Evolutionary conservation across 2,329 filamentous ascomycete genomes (phyloP).

Genomic region (Fusarium sp.): DNA sequence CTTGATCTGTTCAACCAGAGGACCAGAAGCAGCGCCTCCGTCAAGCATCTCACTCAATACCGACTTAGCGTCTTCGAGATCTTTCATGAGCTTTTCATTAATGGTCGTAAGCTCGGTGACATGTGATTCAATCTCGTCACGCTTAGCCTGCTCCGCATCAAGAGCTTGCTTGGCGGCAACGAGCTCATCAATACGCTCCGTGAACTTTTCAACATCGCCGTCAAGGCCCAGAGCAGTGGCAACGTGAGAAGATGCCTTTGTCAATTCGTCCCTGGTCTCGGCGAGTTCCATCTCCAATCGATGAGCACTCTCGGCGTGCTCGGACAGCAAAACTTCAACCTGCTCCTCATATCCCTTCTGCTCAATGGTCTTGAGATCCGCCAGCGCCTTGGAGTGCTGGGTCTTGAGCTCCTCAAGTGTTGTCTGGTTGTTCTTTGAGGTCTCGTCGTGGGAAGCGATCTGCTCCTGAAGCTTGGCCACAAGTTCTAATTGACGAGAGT

Average conservation of each 20-base stretch:
- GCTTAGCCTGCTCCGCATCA: slow-evolving; percentile 70
- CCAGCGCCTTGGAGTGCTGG: slow-evolving; percentile 66
- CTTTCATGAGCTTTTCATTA: slow-evolving; percentile 71
- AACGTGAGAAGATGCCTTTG: slow-evolving; percentile 75
- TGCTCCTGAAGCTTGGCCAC: slow-evolving; percentile 70
- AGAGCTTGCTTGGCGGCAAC: slow-evolving; percentile 73
- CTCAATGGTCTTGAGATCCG: slow-evolving; percentile 63
- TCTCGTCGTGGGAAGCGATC: slow-evolving; percentile 71
- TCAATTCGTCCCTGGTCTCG: slow-evolving; percentile 76
- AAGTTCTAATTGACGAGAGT: slow-evolving; percentile 63
- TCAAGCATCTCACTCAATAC: slow-evolving; percentile 68
- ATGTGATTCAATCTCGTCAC: slow-evolving; percentile 69
- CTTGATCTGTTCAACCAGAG: slow-evolving; percentile 69
- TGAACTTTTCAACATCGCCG: slow-evolving; percentile 77
- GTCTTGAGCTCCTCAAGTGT: slow-evolving; percentile 64
- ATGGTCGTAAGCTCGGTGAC: slow-evolving; percentile 69
- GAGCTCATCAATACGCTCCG: slow-evolving; percentile 72
- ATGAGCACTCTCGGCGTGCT: slow-evolving; percentile 70
- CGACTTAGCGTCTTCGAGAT: slow-evolving; percentile 73
- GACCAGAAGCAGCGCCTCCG: slow-evolving; percentile 60
- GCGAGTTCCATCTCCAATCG: slow-evolving; percentile 74
- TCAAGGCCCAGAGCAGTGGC: slow-evolving; percentile 72
- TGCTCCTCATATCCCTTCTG: slow-evolving; percentile 71
- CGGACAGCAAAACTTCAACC: slow-evolving; percentile 70
- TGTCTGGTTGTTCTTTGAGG: slow-evolving; percentile 69